A percentile compares a stretch with the other conserved stretches of the same genome.
Evolutionary conservation across 768 basidiomycete species (phyloP).

Genomic region (Lactifluus echinatus): DNA sequence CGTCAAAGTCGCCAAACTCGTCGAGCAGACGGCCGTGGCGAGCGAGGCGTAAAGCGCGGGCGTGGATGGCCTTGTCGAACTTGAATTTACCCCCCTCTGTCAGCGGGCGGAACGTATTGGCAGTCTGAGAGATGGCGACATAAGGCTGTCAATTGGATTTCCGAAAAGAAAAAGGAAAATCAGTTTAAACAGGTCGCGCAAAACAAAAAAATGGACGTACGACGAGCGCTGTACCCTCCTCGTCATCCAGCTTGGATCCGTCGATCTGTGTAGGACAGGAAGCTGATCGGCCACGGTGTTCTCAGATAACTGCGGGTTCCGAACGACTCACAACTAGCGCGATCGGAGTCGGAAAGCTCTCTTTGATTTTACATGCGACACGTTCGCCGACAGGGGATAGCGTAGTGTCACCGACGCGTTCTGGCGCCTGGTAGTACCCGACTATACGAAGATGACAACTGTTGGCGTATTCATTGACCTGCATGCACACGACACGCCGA

Average conservation of each 20-base stretch:
- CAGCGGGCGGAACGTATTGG: background rate
- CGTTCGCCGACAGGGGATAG: conserved; percentile 60
- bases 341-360: conserved; percentile 48
- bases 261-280: conserved; percentile 42
- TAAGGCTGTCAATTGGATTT: conserved; percentile 1
- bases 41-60: conserved; percentile 41
- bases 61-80: conserved; percentile 27
- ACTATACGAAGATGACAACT: conserved; percentile 47
- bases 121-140: background rate
- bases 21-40: conserved; percentile 42
- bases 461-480: conserved; percentile 56
- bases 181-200: background rate
- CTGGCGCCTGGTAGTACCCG: conserved; percentile 71
- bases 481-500: background rate
- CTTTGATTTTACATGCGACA: conserved; percentile 47
- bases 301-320: background rate
- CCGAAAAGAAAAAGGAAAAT: background rate
- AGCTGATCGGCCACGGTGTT: conserved; percentile 36
- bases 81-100: background rate
- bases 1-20: conserved; percentile 72
- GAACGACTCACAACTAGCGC: conserved; percentile 55
- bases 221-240: conserved; percentile 4
- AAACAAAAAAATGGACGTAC: background rate
- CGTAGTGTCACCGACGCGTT: conserved; percentile 49
- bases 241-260: conserved; percentile 6